phyloP scores from a whole-genome alignment of 2,329 filamentous ascomycete species.

The Rhynchosporium agropyri region DNA sequence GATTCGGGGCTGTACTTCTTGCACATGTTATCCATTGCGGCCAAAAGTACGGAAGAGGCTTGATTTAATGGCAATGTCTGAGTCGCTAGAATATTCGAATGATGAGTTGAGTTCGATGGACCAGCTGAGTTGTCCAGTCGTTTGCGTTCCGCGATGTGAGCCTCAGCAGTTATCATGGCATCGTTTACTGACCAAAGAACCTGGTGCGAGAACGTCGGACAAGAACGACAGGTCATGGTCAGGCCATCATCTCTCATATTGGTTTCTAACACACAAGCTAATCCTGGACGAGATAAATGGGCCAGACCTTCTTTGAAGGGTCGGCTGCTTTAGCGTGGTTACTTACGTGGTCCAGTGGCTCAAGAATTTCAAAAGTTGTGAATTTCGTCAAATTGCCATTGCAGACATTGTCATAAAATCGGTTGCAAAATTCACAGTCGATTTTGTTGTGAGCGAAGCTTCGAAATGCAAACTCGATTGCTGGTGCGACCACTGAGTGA shows the following conservation, averaged over 20 bases:
- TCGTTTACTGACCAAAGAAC: not conserved
- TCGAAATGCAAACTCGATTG: not conserved
- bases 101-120: not conserved
- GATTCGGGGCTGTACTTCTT: not conserved
- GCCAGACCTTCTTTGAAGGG: not conserved
- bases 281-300: not conserved
- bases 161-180: not conserved
- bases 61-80: not conserved
- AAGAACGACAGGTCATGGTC: not conserved
- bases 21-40: not conserved
- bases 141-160: not conserved
- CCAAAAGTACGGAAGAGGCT: not conserved
- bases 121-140: not conserved
- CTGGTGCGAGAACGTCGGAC: not conserved
- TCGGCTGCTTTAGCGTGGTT: not conserved
- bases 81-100: too few relatives aligned
- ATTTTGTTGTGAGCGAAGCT: not conserved
- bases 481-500: not conserved
- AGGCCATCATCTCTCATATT: not conserved
- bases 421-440: not conserved
- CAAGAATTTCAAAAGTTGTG: not conserved
- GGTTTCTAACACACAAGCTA: not conserved
- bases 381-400: not conserved
- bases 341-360: not conserved
- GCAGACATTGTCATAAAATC: not conserved